These are phyloP conservation scores for Aspergillus aculeatus DNA, from an alignment of 2,329 filamentous ascomycete genomes.

Conservation along the genomic window DNA sequence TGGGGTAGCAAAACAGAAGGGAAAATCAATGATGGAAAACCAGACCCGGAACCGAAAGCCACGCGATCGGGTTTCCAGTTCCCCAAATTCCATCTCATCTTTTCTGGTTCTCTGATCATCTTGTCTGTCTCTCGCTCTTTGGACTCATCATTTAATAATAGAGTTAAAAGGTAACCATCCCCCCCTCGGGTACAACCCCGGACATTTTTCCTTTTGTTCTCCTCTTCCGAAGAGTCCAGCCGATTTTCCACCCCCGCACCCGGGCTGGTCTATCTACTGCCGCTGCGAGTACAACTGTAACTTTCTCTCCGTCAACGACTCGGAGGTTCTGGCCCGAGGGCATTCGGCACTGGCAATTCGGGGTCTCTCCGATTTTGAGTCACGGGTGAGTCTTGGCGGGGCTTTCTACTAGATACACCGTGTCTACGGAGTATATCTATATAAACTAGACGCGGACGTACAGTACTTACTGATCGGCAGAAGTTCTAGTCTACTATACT, in stretches of 20 bases:
- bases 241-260: neutral
- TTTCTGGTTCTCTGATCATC: neutral
- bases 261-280: neutral
- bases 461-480: neutral
- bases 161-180: neutral
- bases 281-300: no score
- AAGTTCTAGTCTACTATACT: neutral
- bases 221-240: neutral
- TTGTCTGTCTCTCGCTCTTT: neutral
- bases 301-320: neutral
- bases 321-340: neutral
- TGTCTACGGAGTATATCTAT: neutral
- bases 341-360: neutral
- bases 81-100: neutral
- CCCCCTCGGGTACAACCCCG: neutral
- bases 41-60: conserved; percentile 12
- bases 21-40: neutral
- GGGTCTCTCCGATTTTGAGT: conserved; percentile 1
- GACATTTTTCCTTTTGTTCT: neutral
- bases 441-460: no score
- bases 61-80: conserved; percentile 6
- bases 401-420: neutral
- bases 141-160: neutral
- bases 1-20: conserved; percentile 7
- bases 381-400: neutral